Percentiles rank a stretch among this genome's conserved stretches.
Conservation (phyloP, 305 asterid species). For the Striga hermonthica region DNA sequence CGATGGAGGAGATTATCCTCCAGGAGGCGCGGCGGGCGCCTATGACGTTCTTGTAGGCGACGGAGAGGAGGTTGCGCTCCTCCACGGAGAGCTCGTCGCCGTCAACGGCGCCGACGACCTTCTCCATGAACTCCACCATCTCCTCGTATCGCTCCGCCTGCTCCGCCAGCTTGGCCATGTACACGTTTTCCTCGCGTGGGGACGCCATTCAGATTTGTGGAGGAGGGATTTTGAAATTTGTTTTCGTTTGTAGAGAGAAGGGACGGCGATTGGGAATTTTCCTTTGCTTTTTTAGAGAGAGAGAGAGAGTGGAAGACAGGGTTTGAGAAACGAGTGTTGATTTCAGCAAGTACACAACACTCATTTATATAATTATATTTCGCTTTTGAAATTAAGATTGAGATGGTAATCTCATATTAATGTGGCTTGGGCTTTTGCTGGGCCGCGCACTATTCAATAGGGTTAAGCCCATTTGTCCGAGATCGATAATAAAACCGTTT, state of each 20-base stretch:
- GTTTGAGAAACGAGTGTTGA: constrained; percentile 24
- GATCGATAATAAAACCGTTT: no score
- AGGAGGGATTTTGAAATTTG: constrained; percentile 23
- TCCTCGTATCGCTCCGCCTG: constrained; percentile 90
- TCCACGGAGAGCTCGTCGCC: constrained; percentile 71
- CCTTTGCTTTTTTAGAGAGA: constrained; percentile 19
- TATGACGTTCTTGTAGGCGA: constrained; percentile 84
- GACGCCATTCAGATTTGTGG: constrained; percentile 57
- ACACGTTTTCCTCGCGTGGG: constrained; percentile 77
- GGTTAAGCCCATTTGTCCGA: no score
- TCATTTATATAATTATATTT: neutral
- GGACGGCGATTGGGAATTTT: constrained; percentile 9
- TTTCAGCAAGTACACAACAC: neutral
- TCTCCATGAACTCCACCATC: constrained; percentile 90
- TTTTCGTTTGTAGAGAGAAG: neutral
- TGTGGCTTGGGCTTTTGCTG: constrained; percentile 5
- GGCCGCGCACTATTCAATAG: no score
- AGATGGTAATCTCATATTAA: neutral
- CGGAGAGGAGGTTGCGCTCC: constrained; percentile 89
- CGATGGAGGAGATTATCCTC: constrained; percentile 72
- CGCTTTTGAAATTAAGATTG: neutral
- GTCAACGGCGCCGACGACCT: constrained; percentile 67
- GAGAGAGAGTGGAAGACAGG: constrained; percentile 2
- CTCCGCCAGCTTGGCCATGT: constrained; percentile 83
- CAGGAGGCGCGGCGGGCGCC: constrained; percentile 83